Evolutionary conservation across 345 rosid genomes (phyloP), one percentile per base, ranked within the genome.

Genomic region (Hibiscus syriacus): DNA sequence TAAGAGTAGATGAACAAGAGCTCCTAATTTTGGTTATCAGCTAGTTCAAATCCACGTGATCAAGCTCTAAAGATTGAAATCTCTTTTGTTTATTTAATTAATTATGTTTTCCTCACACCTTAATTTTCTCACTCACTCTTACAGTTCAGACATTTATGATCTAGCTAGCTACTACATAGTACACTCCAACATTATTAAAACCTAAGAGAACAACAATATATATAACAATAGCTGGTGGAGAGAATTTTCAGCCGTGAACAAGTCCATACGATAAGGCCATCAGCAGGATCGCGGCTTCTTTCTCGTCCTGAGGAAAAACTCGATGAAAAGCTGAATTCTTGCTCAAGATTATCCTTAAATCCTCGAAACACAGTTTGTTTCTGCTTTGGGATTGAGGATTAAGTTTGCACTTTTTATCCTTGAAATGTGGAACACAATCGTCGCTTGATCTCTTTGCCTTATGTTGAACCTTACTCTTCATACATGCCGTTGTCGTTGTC

Each of bases 291-390:
- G 98, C 98, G 16, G 93, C 98, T 80, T 92, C 97, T 77, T 70
- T 90, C 80, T 92, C 98, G 36, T 92, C 98, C 74, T 88, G 98
- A 64, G 97, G 98, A 72, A 90, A 92, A 75, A 88, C 85, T 76
- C 76, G 77, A 59, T 87, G 92, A 70, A 79, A 86, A 56, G 88
- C 82, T 3, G 95, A 83, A 69, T 80, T 83, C 73, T 88, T 84
- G 72, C 86, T 86, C 80, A 90, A 71, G 80, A 81, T 84, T 56
- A 76, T 72, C 6, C 84, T 78, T 72, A 88, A 84, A 29, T 90
- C 98, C 76, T 90, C 96, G 30, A 88, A 88, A 69, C 92, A 76
- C 39, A 90, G 53, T 68, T 84, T 83, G 72, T 79, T 84, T n/a
- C 74, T 66, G 34, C 77, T 49, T 55, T 63, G 62, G 17, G 72